phyloP scores from a whole-genome alignment of 192 early-diverging fungal genomes.

The Backusella psychrophila region DNA sequence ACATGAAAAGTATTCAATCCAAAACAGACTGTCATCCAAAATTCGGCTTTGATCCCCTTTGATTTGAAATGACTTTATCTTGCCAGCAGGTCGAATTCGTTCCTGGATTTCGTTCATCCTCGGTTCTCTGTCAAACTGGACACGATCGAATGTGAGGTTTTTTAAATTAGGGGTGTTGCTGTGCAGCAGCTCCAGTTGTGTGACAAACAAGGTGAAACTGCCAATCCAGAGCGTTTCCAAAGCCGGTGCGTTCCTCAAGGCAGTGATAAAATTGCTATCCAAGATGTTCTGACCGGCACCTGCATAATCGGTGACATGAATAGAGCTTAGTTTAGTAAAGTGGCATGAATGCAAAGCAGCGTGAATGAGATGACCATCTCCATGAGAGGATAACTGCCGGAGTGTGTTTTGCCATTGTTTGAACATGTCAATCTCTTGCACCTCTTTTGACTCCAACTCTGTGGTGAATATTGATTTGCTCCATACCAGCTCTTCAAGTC shows the following conservation, averaged over 20 bases:
- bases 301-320: constrained; percentile 1
- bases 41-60: not conserved
- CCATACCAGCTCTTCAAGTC: not conserved
- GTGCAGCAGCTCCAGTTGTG: not conserved
- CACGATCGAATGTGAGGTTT: not conserved
- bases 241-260: not conserved
- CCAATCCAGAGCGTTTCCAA: not conserved
- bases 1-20: not conserved
- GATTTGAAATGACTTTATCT: not conserved
- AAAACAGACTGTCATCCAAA: not conserved
- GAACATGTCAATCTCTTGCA: not conserved
- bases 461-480: not conserved
- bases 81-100: not conserved
- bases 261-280: not conserved
- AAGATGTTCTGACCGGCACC: not conserved
- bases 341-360: not conserved
- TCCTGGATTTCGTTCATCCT: not conserved
- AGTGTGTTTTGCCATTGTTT: not conserved
- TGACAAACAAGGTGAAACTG: not conserved
- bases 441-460: not conserved
- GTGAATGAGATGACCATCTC: not conserved
- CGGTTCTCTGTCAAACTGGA: not conserved
- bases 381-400: not conserved
- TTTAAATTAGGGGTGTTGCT: not conserved
- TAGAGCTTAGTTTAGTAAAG: not conserved